Percentiles rank a stretch among this genome's conserved stretches.
These are phyloP conservation scores for Auricularia auricula-judae DNA, from an alignment of 768 basidiomycete species.

Conservation along the genomic window DNA sequence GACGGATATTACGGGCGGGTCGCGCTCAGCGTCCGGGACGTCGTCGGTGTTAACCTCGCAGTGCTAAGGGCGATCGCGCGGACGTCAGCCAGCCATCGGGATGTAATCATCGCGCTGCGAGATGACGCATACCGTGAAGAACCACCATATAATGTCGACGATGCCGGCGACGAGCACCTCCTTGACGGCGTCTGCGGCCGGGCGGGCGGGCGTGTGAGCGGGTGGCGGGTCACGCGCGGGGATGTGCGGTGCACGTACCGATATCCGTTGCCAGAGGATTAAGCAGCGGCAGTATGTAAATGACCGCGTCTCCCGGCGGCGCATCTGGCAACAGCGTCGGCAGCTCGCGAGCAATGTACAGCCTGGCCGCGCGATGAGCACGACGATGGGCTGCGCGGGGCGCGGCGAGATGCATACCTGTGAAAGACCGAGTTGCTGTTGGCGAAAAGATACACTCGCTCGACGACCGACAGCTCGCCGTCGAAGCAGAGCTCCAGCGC, in stretches of 20 bases:
- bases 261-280: constrained; percentile 76
- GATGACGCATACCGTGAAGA: constrained; percentile 35
- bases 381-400: not conserved
- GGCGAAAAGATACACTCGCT: constrained; percentile 86
- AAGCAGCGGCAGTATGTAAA: constrained; percentile 89
- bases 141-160: constrained; percentile 85
- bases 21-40: constrained; percentile 20
- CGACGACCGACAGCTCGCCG: constrained; percentile 76
- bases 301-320: constrained; percentile 76
- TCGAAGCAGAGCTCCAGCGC: constrained; percentile 38
- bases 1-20: constrained; percentile 47
- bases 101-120: not conserved
- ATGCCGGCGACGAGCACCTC: constrained; percentile 78
- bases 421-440: constrained; percentile 61
- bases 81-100: not conserved
- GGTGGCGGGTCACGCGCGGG: not conserved
- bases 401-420: constrained; percentile 19
- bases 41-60: constrained; percentile 52
- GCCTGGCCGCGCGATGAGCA: constrained; percentile 24
- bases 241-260: constrained; percentile 34
- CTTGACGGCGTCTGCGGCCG: constrained; percentile 52
- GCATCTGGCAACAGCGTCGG: constrained; percentile 67
- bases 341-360: constrained; percentile 78
- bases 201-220: not conserved
- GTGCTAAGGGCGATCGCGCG: constrained; percentile 27